Evolutionary conservation across 495 filamentous ascomycete species (phyloP), one percentile per base, ranked within the genome.

Genomic region (Penicillium malachiteum): DNA sequence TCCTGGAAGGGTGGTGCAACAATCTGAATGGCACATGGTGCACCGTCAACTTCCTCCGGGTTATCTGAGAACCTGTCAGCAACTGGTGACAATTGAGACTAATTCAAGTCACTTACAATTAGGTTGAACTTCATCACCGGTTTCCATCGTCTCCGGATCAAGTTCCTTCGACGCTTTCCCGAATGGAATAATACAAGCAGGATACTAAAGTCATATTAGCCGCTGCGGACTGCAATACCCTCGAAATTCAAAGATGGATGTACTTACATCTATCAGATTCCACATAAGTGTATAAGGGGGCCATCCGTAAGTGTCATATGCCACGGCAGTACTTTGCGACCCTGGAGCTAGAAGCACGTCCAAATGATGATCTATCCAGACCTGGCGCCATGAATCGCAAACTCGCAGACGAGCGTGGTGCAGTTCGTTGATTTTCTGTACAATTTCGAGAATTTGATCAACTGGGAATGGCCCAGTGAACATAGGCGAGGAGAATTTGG

Each of bases 221-320:
- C 9, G 34, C 13, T 26, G 2, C 2, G 4, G 21, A 26, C 21
- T 26, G 4, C 13, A 31, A 6, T n/a, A n/a, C 9, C 9, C 9
- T 40, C 17, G 8, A 37, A 8, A 12, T 17, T 41, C 12, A 11
- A 49, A 7, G 7, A 21, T 30, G 1, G 7, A 21, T 30, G 1
- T 7, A 67, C 79, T 60, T 64, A 81, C 81, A 68, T 83, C 78
- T 3, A 82, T 49, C 52, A 82, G n/a, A 52, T 81, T 83, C 65
- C 69, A 68, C 30, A 82, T 50, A 7, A 75, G 62, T 3, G 81
- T 81, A 58, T 83, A 82, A 6, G 72, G 46, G 13, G 72, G 66
- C 46, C 70, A 56, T 0, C 77, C 76, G 56, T 71, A 84, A 0
- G 69, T 74, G 66, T 84, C 81, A 58, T 78, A 70, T 10, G 64